Percentiles rank a stretch among this genome's conserved stretches.
Evolutionary conservation across 345 rosid species (phyloP).

Genomic region (Corchorus olitorius): DNA sequence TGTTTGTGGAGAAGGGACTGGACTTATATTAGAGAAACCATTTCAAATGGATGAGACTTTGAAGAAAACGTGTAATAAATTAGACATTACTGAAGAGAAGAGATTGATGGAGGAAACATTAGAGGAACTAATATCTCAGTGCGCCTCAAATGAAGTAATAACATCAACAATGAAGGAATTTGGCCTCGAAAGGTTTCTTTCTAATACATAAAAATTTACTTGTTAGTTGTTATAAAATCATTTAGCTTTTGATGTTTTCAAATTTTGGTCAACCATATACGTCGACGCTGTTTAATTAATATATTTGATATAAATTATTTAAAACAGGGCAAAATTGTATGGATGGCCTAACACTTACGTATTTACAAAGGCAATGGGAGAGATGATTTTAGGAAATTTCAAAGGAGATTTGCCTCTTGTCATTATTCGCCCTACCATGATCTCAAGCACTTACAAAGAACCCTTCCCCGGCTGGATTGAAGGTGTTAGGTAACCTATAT

Average conservation of each 20-base stretch:
- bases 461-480: constrained; percentile 88
- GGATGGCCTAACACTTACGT: constrained; percentile 88
- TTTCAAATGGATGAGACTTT: constrained; percentile 45
- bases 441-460: constrained; percentile 63
- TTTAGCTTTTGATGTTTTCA: neutral
- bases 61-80: constrained; percentile 22
- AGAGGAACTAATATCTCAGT: constrained; percentile 25
- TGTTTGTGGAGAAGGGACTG: constrained; percentile 55
- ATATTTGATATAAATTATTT: too few species aligned
- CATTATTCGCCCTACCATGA: constrained; percentile 62
- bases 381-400: constrained; percentile 53
- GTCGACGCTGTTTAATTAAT: too few species aligned
- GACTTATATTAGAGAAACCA: constrained; percentile 13
- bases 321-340: constrained; percentile 51
- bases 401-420: constrained; percentile 57
- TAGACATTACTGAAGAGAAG: constrained; percentile 41
- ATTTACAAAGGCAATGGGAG: constrained; percentile 89
- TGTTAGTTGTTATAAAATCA: too few species aligned
- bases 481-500: constrained; percentile 50
- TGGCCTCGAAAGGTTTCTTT: constrained; percentile 30
- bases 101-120: constrained; percentile 37
- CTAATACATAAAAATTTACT: neutral
- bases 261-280: neutral
- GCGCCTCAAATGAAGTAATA: constrained; percentile 31
- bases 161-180: constrained; percentile 47